Conservation (phyloP, 768 basidiomycete species). For the Tubosaeta sp. region DNA sequence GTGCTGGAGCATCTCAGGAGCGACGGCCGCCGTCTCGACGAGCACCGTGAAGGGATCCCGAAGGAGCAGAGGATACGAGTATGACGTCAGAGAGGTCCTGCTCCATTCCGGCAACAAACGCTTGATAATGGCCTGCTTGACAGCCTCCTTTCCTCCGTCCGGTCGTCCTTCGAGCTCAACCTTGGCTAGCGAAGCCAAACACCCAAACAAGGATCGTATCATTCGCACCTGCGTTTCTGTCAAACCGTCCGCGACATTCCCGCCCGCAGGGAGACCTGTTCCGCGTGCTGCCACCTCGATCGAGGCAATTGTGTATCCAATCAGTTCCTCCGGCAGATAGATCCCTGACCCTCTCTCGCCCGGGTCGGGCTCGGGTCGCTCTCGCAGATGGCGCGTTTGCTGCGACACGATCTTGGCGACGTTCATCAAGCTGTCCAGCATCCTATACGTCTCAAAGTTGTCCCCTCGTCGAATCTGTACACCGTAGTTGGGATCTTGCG, state of each 20-base stretch:
- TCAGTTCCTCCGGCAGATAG: conserved; percentile 87
- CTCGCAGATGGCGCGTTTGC: conserved; percentile 80
- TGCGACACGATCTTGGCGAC: conserved; percentile 76
- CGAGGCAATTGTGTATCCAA: conserved; percentile 81
- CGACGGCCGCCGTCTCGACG: conserved; percentile 85
- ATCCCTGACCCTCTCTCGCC: conserved; percentile 79
- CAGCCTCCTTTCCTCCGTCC: conserved; percentile 72
- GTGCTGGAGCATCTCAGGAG: conserved; percentile 85
- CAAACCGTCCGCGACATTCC: conserved; percentile 55
- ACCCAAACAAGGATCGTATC: conserved; percentile 71
- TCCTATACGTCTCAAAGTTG: conserved; percentile 61
- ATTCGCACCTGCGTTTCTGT: conserved; percentile 75
- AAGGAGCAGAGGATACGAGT: conserved; percentile 80
- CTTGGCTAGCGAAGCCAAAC: conserved; percentile 60
- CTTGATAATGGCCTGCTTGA: conserved; percentile 85
- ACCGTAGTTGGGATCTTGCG: conserved; percentile 70
- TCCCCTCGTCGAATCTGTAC: conserved; percentile 51
- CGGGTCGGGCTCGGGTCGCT: conserved; percentile 64
- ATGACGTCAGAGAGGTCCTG: conserved; percentile 74
- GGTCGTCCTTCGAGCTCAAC: conserved; percentile 66
- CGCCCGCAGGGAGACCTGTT: conserved; percentile 36
- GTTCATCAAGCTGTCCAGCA: conserved; percentile 83
- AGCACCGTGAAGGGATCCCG: conserved; percentile 89
- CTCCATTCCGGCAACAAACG: conserved; percentile 91
- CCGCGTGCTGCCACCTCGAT: conserved; percentile 83